Conservation (phyloP, 306 rosid genomes). For the Castanea crenata region DNA sequence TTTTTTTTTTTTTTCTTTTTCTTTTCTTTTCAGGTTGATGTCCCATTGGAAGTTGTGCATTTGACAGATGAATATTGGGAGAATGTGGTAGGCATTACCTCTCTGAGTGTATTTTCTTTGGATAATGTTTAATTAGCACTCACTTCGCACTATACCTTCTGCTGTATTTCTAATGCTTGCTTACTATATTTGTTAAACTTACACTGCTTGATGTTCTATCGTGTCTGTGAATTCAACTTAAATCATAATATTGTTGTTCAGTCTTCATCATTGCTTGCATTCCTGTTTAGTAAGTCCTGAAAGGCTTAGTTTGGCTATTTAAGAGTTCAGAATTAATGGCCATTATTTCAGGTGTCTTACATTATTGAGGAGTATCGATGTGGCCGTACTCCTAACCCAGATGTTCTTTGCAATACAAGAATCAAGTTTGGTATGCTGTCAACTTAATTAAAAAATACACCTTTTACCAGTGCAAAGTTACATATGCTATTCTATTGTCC, state of each 20-base stretch:
- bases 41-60: constrained; percentile 87
- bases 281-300: not conserved
- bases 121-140: not conserved
- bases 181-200: not conserved
- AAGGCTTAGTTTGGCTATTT: not conserved
- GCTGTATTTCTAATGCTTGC: not conserved
- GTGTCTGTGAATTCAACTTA: not conserved
- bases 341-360: constrained; percentile 66
- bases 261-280: constrained; percentile 2
- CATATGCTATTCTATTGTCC: not conserved
- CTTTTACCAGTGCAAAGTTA: not conserved
- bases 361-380: constrained; percentile 81
- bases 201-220: not conserved
- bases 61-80: constrained; percentile 95
- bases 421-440: constrained; percentile 77
- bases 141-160: not conserved
- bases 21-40: constrained; percentile 53
- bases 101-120: not conserved
- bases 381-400: constrained; percentile 95
- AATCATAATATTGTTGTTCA: constrained; percentile 1
- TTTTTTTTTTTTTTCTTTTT: not conserved
- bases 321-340: constrained; percentile 14
- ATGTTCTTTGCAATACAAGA: constrained; percentile 94
- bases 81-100: constrained; percentile 58
- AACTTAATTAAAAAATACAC: constrained; percentile 6